A percentile compares a stretch with the other conserved stretches of the same genome.
phyloP scores from a whole-genome alignment of 1,284 basidiomycete genomes.

The Apiotrichum veenhuisii region DNA sequence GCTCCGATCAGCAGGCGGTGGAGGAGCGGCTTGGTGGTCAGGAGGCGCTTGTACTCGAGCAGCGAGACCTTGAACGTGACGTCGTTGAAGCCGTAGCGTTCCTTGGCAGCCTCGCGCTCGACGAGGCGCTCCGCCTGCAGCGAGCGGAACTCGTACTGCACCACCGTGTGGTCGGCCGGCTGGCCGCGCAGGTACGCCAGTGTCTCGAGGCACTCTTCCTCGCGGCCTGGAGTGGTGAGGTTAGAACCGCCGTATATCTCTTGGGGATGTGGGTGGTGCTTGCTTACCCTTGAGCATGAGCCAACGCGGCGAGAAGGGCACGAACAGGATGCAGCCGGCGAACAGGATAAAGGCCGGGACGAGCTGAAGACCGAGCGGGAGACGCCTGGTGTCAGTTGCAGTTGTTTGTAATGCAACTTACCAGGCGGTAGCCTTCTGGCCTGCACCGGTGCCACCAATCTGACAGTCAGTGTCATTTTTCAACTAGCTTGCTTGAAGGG shows the following conservation, averaged over 20 bases:
- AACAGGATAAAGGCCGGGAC: constrained; percentile 53
- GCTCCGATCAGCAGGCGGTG: constrained; percentile 45
- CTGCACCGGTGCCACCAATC: constrained; percentile 28
- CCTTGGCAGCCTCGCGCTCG: constrained; percentile 58
- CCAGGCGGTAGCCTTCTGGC: no score
- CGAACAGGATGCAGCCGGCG: constrained; percentile 33
- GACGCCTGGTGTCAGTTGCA: constrained; percentile 60
- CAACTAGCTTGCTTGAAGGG: no score
- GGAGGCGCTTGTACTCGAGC: constrained; percentile 43
- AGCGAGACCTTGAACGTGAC: constrained; percentile 35
- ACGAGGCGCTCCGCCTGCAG: constrained; percentile 73
- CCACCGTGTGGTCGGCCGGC: constrained; percentile 60
- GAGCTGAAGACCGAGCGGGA: constrained; percentile 68
- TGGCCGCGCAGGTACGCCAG: constrained; percentile 61
- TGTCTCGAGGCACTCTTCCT: constrained; percentile 67
- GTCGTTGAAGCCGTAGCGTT: constrained; percentile 44
- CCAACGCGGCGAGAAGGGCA: constrained; percentile 57
- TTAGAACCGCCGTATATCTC: no score
- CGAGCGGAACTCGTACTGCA: constrained; percentile 76
- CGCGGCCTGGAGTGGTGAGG: constrained; percentile 54
- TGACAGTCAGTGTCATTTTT: no score
- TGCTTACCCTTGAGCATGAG: constrained; percentile 49
- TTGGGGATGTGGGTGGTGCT: no score
- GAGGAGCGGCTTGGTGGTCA: constrained; percentile 42
- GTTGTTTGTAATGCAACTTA: constrained; percentile 23